A percentile compares a stretch with the other conserved stretches of the same genome.
phyloP scores from a whole-genome alignment of 2,329 filamentous ascomycete genomes.

The Diaporthe amygdali region DNA sequence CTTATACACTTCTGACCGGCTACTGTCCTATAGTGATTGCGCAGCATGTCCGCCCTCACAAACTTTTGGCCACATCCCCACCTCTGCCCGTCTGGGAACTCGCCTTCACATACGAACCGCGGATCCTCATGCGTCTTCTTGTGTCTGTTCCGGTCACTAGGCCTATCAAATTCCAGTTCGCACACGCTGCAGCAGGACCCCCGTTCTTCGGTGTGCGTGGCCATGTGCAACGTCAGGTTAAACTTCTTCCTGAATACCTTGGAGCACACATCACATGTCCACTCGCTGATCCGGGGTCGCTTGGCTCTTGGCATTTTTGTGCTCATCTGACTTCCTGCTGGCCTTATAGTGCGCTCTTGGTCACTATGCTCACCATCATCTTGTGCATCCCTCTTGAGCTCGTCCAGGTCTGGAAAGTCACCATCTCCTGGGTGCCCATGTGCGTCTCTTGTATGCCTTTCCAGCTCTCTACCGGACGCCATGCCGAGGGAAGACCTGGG shows the following conservation, averaged over 20 bases:
- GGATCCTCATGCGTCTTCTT: constrained; percentile 33
- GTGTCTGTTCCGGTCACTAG: constrained; percentile 19
- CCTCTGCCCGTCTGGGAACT: neutral
- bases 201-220: neutral
- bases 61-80: neutral
- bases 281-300: neutral
- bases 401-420: neutral
- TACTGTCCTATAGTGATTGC: neutral
- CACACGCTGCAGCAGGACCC: neutral
- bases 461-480: neutral
- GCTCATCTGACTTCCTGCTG: too few relatives aligned
- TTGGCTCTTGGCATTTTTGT: neutral
- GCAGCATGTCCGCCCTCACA: neutral
- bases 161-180: neutral
- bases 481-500: neutral
- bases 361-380: too few relatives aligned
- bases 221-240: neutral
- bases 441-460: neutral
- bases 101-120: neutral
- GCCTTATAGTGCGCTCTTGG: neutral
- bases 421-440: neutral
- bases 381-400: too few relatives aligned
- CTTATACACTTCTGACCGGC: neutral
- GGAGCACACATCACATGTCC: neutral
- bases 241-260: constrained; percentile 7